These are phyloP conservation scores for Plasmodium sp. DNA, from an alignment of 169 alveolate species.

Conservation along the genomic window DNA sequence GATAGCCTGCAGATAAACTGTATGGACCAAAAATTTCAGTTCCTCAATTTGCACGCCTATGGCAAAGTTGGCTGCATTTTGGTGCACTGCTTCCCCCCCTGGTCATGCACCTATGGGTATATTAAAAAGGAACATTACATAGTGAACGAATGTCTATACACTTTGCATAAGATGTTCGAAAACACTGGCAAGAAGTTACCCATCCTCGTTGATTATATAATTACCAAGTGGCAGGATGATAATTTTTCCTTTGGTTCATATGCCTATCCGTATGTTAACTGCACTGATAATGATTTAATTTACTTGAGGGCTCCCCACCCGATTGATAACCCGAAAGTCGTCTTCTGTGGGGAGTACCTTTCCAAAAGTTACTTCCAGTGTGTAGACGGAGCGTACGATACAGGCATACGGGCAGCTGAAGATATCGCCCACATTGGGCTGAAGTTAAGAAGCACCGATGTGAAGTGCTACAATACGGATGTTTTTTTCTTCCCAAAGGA, in stretches of 20 bases:
- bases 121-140: slow-evolving; percentile 74
- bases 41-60: slow-evolving; percentile 80
- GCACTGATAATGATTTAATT: slow-evolving; percentile 83
- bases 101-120: slow-evolving; percentile 76
- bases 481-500: slow-evolving; percentile 66
- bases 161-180: slow-evolving; percentile 76
- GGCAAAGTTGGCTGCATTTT: slow-evolving; percentile 83
- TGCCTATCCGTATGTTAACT: slow-evolving; percentile 81
- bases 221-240: slow-evolving; percentile 84
- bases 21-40: slow-evolving; percentile 83
- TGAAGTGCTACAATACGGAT: slow-evolving; percentile 70
- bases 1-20: slow-evolving; percentile 81
- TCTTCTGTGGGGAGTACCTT: slow-evolving; percentile 85
- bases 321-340: slow-evolving; percentile 75
- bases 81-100: slow-evolving; percentile 87
- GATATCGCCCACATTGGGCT: slow-evolving; percentile 82
- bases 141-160: slow-evolving; percentile 79
- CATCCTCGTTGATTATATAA: slow-evolving; percentile 78
- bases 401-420: slow-evolving; percentile 87
- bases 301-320: slow-evolving; percentile 86
- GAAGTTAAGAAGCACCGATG: neutral
- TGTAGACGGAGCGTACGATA: slow-evolving; percentile 86
- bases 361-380: slow-evolving; percentile 84
- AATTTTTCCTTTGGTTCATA: slow-evolving; percentile 82
- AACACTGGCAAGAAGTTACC: slow-evolving; percentile 72